phyloP scores from a whole-genome alignment of 2,329 filamentous ascomycete species.

The Fusarium sp. region DNA sequence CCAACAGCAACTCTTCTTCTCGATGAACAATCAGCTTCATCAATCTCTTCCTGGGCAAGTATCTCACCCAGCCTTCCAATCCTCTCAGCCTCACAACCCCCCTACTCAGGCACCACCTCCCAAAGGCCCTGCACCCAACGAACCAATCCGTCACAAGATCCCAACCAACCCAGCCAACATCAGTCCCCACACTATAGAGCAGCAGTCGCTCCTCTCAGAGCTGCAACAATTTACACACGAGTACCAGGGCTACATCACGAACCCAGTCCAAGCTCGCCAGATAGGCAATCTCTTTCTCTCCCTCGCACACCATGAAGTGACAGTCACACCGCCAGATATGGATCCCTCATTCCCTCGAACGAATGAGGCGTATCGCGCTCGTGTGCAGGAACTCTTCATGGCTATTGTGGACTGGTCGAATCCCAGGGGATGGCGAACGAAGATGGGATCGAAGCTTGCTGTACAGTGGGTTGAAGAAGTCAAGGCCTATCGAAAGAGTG shows the following conservation, averaged over 20 bases:
- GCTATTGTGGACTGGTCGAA: constrained; percentile 35
- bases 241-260: constrained; percentile 19
- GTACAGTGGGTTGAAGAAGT: constrained; percentile 19
- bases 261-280: background rate
- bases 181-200: background rate
- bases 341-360: constrained; percentile 23
- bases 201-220: background rate
- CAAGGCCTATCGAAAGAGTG: background rate
- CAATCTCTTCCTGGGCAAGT: background rate
- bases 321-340: background rate
- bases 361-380: background rate
- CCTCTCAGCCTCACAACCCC: background rate
- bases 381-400: constrained; percentile 27
- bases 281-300: background rate
- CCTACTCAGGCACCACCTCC: background rate
- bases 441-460: constrained; percentile 22
- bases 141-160: background rate
- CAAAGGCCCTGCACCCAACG: background rate
- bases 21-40: background rate
- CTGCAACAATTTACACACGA: background rate
- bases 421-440: constrained; percentile 29
- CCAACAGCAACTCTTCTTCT: background rate
- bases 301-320: background rate
- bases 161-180: background rate
- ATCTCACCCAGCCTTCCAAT: background rate